These are phyloP conservation scores for Saccharomycopsis fodiens DNA, from an alignment of 805 yeast genomes.

Conservation along the genomic window DNA sequence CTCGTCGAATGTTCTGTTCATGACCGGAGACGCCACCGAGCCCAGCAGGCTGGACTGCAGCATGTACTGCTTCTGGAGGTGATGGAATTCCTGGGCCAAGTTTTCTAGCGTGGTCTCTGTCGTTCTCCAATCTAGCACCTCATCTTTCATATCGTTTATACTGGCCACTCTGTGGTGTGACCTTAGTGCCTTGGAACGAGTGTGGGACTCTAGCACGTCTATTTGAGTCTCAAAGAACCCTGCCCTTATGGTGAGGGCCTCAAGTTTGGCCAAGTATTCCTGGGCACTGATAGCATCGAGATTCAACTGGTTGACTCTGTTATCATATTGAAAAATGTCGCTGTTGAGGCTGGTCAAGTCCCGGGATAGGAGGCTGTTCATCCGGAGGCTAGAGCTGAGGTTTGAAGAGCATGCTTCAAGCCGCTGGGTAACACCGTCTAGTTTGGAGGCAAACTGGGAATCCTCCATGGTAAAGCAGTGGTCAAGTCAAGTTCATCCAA, in stretches of 20 bases:
- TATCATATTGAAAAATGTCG: conserved; percentile 21
- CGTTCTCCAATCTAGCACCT: conserved; percentile 37
- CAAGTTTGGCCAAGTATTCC: conserved; percentile 25
- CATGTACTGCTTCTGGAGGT: conserved; percentile 23
- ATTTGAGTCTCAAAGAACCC: conserved; percentile 28
- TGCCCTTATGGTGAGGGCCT: conserved; percentile 25
- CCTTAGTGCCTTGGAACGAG: conserved; percentile 12
- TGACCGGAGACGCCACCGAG: neutral
- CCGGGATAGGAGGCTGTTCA: conserved; percentile 15
- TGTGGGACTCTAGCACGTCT: conserved; percentile 24
- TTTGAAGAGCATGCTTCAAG: conserved; percentile 9
- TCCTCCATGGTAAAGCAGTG: conserved; percentile 2
- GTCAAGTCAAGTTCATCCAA: too few relatives aligned
- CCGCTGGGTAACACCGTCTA: conserved; percentile 11
- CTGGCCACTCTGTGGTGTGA: conserved; percentile 19
- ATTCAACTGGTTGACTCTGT: conserved; percentile 21
- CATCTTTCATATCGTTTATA: conserved; percentile 25
- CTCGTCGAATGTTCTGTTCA: neutral
- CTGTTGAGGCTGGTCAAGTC: conserved; percentile 16
- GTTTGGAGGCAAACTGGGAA: conserved; percentile 1
- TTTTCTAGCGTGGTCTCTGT: conserved; percentile 40
- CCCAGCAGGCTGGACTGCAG: neutral
- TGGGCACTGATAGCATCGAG: conserved; percentile 25
- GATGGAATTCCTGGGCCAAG: conserved; percentile 33
- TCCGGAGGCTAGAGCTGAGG: conserved; percentile 9